These are phyloP conservation scores for Fusarium coicis DNA, from an alignment of 2,329 filamentous ascomycete genomes.

Conservation along the genomic window DNA sequence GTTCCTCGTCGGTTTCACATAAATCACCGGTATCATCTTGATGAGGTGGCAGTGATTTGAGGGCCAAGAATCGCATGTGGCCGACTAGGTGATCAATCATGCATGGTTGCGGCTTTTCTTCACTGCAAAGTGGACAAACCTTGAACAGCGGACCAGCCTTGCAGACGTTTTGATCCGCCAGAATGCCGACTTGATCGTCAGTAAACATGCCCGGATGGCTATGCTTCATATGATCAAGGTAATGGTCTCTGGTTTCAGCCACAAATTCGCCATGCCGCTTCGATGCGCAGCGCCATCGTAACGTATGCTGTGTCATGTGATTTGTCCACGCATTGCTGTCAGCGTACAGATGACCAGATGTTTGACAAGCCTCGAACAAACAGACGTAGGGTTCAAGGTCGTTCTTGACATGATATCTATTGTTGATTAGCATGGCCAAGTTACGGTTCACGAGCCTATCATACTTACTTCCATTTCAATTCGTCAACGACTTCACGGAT, in stretches of 20 bases:
- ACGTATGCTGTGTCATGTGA: rapidly evolving
- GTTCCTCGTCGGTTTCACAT: neutral
- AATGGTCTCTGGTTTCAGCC: rapidly evolving
- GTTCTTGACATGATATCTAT: neutral
- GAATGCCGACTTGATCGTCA: rapidly evolving
- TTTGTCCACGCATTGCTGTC: rapidly evolving
- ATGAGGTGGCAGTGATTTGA: neutral
- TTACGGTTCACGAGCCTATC: rapidly evolving
- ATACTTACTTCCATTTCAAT: neutral
- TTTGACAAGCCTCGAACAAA: rapidly evolving
- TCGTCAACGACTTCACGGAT: rapidly evolving
- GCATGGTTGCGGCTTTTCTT: rapidly evolving
- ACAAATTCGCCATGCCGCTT: neutral
- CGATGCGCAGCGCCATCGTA: neutral
- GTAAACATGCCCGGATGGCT: rapidly evolving
- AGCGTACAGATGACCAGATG: rapidly evolving
- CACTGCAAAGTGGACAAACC: neutral
- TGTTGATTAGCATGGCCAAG: rapidly evolving
- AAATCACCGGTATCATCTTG: neutral
- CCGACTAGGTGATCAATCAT: neutral
- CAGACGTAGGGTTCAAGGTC: neutral
- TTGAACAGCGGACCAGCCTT: rapidly evolving
- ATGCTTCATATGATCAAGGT: neutral
- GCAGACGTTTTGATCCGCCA: neutral
- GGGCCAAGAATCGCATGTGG: rapidly evolving